phyloP scores from a whole-genome alignment of 129 eudicot species.

The Rutidosis leptorrhynchoides region DNA sequence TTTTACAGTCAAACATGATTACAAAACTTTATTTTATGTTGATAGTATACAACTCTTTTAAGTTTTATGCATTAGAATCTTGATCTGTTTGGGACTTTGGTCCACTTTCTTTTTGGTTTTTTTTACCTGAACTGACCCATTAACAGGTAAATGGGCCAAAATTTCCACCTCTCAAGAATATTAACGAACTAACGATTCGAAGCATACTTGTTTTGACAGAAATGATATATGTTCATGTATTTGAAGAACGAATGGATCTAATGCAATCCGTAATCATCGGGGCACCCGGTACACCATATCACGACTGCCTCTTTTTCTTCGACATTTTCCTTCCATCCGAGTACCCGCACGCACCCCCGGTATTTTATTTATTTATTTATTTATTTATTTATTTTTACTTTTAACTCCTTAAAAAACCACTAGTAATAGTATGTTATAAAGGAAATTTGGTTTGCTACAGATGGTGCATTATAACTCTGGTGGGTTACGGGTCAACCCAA shows the following conservation, averaged over 20 bases:
- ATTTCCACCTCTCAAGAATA: background rate
- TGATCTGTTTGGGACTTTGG: background rate
- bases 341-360: conserved; percentile 93
- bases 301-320: conserved; percentile 77
- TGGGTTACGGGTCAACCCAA: conserved; percentile 92
- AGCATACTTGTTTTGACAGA: conserved; percentile 40
- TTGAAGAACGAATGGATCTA: conserved; percentile 89
- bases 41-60: background rate
- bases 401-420: background rate
- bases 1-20: background rate
- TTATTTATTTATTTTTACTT: no score
- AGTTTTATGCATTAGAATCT: background rate
- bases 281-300: conserved; percentile 87
- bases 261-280: conserved; percentile 80
- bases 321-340: conserved; percentile 78
- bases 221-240: conserved; percentile 71
- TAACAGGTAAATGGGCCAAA: background rate
- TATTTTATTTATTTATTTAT: no score
- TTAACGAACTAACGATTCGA: background rate
- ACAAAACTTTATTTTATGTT: background rate
- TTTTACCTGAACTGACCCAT: background rate
- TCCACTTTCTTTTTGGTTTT: no score
- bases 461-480: conserved; percentile 82
- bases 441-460: conserved; percentile 40
- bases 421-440: background rate